A percentile compares a stretch with the other conserved stretches of the same genome.
Evolutionary conservation across 768 basidiomycete species (phyloP).

Genomic region (Mycena latifolia): DNA sequence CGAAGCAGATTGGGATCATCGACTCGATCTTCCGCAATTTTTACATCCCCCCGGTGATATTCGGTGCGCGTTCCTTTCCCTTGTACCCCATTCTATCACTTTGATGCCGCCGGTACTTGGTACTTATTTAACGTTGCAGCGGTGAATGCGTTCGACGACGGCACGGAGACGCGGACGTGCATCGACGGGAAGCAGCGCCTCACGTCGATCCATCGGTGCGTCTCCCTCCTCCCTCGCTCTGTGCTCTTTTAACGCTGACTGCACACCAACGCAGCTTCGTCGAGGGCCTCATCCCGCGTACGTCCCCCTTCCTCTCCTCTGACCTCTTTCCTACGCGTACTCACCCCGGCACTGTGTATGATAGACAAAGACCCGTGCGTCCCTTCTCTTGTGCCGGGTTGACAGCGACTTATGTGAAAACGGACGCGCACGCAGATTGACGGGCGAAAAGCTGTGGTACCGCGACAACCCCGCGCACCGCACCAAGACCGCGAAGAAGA

Average conservation of each 20-base stretch:
- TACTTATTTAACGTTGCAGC: too few relatives aligned
- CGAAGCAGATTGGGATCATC: conserved; percentile 80
- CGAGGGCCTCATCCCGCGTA: conserved; percentile 71
- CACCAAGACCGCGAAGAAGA: conserved; percentile 36
- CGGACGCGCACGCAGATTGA: conserved; percentile 1
- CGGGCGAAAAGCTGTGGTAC: conserved; percentile 37
- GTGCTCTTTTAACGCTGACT: conserved; percentile 4
- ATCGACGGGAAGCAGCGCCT: conserved; percentile 88
- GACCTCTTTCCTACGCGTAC: background rate
- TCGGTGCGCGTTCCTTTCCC: conserved; percentile 58
- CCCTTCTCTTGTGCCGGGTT: too few relatives aligned
- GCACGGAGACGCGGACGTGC: conserved; percentile 73
- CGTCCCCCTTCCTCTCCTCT: background rate
- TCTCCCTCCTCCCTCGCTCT: conserved; percentile 11
- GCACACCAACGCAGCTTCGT: conserved; percentile 65
- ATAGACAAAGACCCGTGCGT: background rate
- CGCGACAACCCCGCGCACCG: conserved; percentile 34
- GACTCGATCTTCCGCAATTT: conserved; percentile 86
- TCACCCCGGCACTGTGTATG: background rate
- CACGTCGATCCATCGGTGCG: conserved; percentile 78
- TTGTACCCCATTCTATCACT: too few relatives aligned
- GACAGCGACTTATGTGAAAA: too few relatives aligned
- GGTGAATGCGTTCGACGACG: conserved; percentile 67
- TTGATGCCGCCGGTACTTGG: too few relatives aligned
- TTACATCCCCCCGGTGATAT: conserved; percentile 82